phyloP scores from a whole-genome alignment of 2,329 filamentous ascomycete species.

The Colletotrichum simmondsii region DNA sequence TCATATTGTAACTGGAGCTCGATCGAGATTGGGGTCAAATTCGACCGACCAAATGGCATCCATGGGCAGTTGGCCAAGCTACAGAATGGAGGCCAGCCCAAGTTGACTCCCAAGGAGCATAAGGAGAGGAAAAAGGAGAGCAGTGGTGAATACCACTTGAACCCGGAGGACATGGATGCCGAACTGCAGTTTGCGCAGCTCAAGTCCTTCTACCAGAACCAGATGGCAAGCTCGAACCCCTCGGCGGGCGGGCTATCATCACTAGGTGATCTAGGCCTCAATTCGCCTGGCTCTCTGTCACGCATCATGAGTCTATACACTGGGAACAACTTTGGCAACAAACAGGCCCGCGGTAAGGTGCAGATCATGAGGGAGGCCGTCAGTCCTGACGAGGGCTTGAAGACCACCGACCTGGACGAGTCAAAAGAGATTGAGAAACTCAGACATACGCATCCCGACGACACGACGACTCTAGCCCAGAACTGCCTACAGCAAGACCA shows the following conservation, averaged over 20 bases:
- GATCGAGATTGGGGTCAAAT: constrained; percentile 87
- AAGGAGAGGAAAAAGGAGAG: constrained; percentile 63
- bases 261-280: constrained; percentile 66
- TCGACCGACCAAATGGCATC: constrained; percentile 90
- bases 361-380: constrained; percentile 80
- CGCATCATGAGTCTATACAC: constrained; percentile 95
- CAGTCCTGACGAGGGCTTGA: constrained; percentile 76
- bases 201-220: constrained; percentile 83
- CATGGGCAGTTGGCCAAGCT: constrained; percentile 81
- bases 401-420: constrained; percentile 71
- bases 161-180: constrained; percentile 63
- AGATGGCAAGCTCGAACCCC: constrained; percentile 73
- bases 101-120: constrained; percentile 61
- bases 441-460: constrained; percentile 69
- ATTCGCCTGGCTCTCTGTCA: constrained; percentile 83
- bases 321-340: constrained; percentile 70
- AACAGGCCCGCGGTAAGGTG: constrained; percentile 73
- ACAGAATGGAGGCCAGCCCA: constrained; percentile 67
- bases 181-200: constrained; percentile 81
- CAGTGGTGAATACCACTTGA: constrained; percentile 54
- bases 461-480: constrained; percentile 64
- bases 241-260: constrained; percentile 60
- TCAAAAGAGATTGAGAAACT: constrained; percentile 69
- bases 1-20: constrained; percentile 95
- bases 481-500: constrained; percentile 61